Evolutionary conservation across 1,284 basidiomycete species (phyloP).

Genomic region (Tilletia caries): DNA sequence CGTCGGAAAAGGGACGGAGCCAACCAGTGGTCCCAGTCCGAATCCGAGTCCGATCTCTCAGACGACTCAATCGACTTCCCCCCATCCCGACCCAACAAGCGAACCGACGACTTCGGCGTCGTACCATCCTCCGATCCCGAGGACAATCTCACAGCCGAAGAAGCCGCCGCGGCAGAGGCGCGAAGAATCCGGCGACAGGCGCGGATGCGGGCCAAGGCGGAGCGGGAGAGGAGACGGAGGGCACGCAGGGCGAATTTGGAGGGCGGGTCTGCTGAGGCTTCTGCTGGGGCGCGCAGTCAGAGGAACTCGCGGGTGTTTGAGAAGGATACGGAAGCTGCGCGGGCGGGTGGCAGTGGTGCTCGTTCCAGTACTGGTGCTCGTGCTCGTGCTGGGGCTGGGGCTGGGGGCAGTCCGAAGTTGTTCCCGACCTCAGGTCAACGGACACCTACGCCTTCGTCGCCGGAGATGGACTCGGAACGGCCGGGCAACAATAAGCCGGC

Average conservation of each 20-base stretch:
- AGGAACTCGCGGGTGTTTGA: slow-evolving; percentile 9
- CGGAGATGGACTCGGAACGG: background rate
- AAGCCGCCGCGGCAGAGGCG: slow-evolving; percentile 4
- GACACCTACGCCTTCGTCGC: slow-evolving; percentile 1
- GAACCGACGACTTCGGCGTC: background rate
- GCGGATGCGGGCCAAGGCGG: background rate
- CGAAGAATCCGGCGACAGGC: slow-evolving; percentile 7
- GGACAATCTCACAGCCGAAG: background rate
- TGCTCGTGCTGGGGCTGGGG: too few relatives aligned
- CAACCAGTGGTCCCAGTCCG: background rate
- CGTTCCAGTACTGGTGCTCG: too few relatives aligned
- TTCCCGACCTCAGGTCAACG: background rate
- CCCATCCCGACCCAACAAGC: background rate
- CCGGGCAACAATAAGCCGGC: too few relatives aligned
- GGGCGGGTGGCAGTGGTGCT: background rate
- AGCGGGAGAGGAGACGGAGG: background rate
- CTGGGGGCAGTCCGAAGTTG: background rate
- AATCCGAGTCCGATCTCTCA: background rate
- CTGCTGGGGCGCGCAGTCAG: background rate
- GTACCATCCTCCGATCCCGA: slow-evolving; percentile 1
- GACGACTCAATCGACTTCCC: background rate
- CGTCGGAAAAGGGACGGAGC: background rate
- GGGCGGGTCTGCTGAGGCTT: background rate
- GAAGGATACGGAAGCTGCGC: background rate
- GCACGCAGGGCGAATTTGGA: slow-evolving; percentile 5